Base-by-base conservation (phyloP, 768 basidiomycete genomes). In the Hygrocybe coccinea region DNA sequence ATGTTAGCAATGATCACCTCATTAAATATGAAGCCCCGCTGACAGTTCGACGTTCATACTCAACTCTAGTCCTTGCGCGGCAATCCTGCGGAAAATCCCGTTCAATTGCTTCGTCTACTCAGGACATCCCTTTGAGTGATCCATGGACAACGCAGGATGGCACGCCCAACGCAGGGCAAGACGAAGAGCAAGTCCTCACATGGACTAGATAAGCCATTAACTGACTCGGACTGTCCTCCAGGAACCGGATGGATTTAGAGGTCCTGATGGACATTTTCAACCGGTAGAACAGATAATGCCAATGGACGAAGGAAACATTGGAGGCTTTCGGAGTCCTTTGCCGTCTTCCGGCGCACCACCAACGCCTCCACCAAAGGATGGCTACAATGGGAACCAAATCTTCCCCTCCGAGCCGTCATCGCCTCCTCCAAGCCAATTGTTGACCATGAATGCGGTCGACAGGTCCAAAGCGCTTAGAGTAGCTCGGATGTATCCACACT, bases 101-200 rank as follows among this genome's bases (percentile, higher is more conserved):
- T n/a, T n/a, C 24, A n/a, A 44, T 17, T n/a, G 19, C 15, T 49
- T 11, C 47, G 33, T 25, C 12, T 2, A n/a, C 33, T n/a, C 2
- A 29, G 25, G 8, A n/a, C 47, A 25, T 8, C 24, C 21, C 19
- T n/a, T 47, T 12, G 12, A 29, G 29, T 29, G 29, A 29, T 29
- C 29, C 17, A 90, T 91, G 88, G 90, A 91, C 66, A 83, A 79
- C 56, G 72, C 83, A 52, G 91, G 90, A 55, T 91, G 89, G 89
- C 80, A 79, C 61, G 87, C 88, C 35, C 76, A 76, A 14, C 78
- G 82, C 51, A 78, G 79, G 58, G 90, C 85, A 50, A 79, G 78
- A 71, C 84, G 79, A 59, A 56, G 73, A 60, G 46, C 33, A 48
- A 43, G 17, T 54, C 46, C 7, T 11, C 22, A 19, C 24, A 33